These are phyloP conservation scores for Didymella keratinophila DNA, from an alignment of 2,329 filamentous ascomycete genomes.

Conservation along the genomic window DNA sequence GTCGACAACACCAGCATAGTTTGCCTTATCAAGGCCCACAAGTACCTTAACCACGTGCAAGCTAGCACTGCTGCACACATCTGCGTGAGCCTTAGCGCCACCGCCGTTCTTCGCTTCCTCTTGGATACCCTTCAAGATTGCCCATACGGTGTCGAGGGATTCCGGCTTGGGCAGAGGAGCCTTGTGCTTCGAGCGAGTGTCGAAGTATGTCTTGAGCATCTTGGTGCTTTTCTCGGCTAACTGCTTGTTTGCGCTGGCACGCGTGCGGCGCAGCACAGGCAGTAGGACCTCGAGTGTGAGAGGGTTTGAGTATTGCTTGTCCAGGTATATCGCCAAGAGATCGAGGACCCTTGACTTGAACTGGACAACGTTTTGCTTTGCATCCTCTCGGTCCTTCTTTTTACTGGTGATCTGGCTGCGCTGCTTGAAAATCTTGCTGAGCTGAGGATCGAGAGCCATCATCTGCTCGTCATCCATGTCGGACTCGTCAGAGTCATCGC, in stretches of 20 bases:
- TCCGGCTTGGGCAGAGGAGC: constrained; percentile 56
- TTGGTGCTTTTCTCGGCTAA: constrained; percentile 75
- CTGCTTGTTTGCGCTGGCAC: constrained; percentile 78
- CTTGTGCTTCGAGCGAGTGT: constrained; percentile 63
- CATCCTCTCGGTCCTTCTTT: constrained; percentile 86
- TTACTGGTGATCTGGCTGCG: constrained; percentile 70
- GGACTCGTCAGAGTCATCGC: constrained; percentile 68
- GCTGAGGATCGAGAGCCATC: constrained; percentile 84
- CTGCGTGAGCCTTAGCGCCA: constrained; percentile 72
- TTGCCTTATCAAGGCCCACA: constrained; percentile 56
- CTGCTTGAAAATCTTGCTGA: constrained; percentile 85
- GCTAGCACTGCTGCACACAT: constrained; percentile 76
- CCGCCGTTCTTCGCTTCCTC: constrained; percentile 69
- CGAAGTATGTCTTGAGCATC: constrained; percentile 77
- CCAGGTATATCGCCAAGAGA: constrained; percentile 83
- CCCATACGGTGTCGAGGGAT: constrained; percentile 57
- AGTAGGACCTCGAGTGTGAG: constrained; percentile 74
- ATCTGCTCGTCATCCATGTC: constrained; percentile 98
- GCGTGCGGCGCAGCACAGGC: constrained; percentile 77
- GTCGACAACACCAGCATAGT: constrained; percentile 50
- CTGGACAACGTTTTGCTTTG: constrained; percentile 86
- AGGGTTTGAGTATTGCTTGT: constrained; percentile 73
- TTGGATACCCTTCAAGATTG: constrained; percentile 72
- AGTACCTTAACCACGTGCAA: constrained; percentile 71
- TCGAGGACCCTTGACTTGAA: constrained; percentile 96